Evolutionary conservation across 805 yeast species (phyloP).

Genomic region (Schizosaccharomyces lindneri): DNA sequence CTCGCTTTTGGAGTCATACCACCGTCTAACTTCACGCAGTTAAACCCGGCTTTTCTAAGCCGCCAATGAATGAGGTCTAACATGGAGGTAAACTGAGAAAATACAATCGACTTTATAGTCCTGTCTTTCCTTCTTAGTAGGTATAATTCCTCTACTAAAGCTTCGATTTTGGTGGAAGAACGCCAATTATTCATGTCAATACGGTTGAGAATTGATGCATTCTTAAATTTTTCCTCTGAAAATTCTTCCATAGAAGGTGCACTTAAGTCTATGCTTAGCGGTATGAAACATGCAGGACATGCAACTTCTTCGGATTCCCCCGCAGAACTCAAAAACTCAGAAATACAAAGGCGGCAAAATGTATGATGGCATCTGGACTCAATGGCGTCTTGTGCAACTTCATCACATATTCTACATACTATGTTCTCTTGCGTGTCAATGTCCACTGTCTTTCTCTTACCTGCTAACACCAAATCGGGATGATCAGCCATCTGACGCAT

Average conservation of each 20-base stretch:
- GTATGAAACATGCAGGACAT: slow-evolving; percentile 93
- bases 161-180: slow-evolving; percentile 90
- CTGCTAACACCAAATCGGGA: slow-evolving; percentile 75
- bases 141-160: slow-evolving; percentile 77
- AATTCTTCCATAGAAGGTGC: slow-evolving; percentile 50
- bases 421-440: slow-evolving; percentile 17
- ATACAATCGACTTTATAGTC: slow-evolving; percentile 86
- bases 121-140: slow-evolving; percentile 61
- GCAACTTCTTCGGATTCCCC: slow-evolving; percentile 26
- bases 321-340: slow-evolving; percentile 68
- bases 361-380: slow-evolving; percentile 82
- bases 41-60: slow-evolving; percentile 77
- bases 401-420: slow-evolving; percentile 84
- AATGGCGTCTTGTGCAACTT: slow-evolving; percentile 93
- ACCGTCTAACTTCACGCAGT: slow-evolving; percentile 83
- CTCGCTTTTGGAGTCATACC: slow-evolving; percentile 92
- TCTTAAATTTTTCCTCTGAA: slow-evolving; percentile 28
- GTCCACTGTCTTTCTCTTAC: slow-evolving; percentile 22
- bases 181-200: slow-evolving; percentile 69
- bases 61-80: slow-evolving; percentile 91
- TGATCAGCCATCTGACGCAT: slow-evolving; percentile 98
- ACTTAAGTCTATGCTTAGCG: slow-evolving; percentile 65
- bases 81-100: slow-evolving; percentile 94
- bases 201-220: slow-evolving; percentile 54
- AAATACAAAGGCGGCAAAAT: slow-evolving; percentile 79